Evolutionary conservation across 108 stramenopile genomes (phyloP).

Genomic region (Nitzschia palea): DNA sequence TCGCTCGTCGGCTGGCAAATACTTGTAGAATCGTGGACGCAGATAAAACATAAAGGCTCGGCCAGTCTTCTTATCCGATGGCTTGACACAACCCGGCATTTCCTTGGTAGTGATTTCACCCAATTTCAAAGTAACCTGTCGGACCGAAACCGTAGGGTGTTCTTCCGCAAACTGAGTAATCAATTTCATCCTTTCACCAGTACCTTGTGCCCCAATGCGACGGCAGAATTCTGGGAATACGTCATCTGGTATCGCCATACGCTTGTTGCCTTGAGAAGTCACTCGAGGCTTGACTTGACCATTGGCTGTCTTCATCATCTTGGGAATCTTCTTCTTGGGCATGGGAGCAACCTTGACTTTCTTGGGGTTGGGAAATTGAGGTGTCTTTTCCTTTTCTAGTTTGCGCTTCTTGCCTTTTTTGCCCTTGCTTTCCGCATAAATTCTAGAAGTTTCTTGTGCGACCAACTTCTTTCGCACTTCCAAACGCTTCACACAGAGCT

Average conservation of each 20-base stretch:
- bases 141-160: slow-evolving; percentile 69
- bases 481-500: slow-evolving; percentile 65
- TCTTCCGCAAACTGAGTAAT: slow-evolving; percentile 80
- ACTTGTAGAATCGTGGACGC: slow-evolving; percentile 81
- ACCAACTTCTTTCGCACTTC: slow-evolving; percentile 62
- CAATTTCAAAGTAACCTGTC: slow-evolving; percentile 82
- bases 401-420: slow-evolving; percentile 46
- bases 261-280: slow-evolving; percentile 62
- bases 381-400: neutral
- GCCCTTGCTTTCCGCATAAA: slow-evolving; percentile 11
- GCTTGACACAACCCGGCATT: slow-evolving; percentile 65
- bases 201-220: slow-evolving; percentile 71
- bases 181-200: slow-evolving; percentile 67
- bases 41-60: slow-evolving; percentile 79
- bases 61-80: slow-evolving; percentile 50
- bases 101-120: slow-evolving; percentile 81
- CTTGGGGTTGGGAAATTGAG: slow-evolving; percentile 12
- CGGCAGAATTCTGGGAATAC: slow-evolving; percentile 79
- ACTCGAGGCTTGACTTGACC: slow-evolving; percentile 48
- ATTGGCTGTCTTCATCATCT: slow-evolving; percentile 42
- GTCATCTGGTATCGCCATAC: slow-evolving; percentile 78
- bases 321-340: slow-evolving; percentile 32
- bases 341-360: slow-evolving; percentile 26
- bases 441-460: slow-evolving; percentile 53
- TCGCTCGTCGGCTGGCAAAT: slow-evolving; percentile 60